These are phyloP conservation scores for Coemansia sp. DNA, from an alignment of 192 early-diverging fungal genomes.

Conservation along the genomic window DNA sequence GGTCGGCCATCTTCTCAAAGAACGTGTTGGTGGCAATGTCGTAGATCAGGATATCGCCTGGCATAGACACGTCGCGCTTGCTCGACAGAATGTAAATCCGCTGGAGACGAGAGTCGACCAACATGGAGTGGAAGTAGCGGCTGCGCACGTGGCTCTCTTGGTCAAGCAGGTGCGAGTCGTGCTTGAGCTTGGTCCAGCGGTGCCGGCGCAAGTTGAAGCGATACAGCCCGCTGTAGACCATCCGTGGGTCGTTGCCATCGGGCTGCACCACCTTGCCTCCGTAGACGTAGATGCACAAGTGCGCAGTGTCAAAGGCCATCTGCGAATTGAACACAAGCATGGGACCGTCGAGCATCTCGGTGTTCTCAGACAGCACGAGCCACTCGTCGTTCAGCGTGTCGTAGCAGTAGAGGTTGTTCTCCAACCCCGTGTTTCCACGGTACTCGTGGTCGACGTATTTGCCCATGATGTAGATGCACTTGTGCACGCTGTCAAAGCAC, in stretches of 20 bases:
- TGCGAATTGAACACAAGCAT: constrained; percentile 90
- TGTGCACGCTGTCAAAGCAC: constrained; percentile 74
- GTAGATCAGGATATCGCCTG: constrained; percentile 81
- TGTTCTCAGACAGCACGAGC: constrained; percentile 73
- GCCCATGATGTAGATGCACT: constrained; percentile 82
- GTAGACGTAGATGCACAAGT: constrained; percentile 80
- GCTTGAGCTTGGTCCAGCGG: constrained; percentile 73
- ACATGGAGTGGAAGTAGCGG: constrained; percentile 88
- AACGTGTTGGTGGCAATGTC: constrained; percentile 76
- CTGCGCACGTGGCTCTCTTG: constrained; percentile 67
- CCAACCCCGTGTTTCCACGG: constrained; percentile 62
- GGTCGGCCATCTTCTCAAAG: constrained; percentile 57
- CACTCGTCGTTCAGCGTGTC: constrained; percentile 66
- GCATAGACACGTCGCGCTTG: constrained; percentile 76
- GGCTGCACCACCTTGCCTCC: constrained; percentile 75
- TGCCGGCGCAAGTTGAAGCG: constrained; percentile 68
- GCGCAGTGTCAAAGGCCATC: constrained; percentile 79
- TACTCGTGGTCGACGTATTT: constrained; percentile 79
- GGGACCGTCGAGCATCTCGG: constrained; percentile 81
- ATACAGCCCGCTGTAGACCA: constrained; percentile 85
- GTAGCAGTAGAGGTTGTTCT: constrained; percentile 89
- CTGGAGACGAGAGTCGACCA: constrained; percentile 68
- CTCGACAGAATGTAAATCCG: constrained; percentile 88
- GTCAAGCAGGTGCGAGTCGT: constrained; percentile 56
- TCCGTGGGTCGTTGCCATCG: constrained; percentile 59